Evolutionary conservation across 2,329 filamentous ascomycete species (phyloP).

Genomic region (Alternaria sp.): DNA sequence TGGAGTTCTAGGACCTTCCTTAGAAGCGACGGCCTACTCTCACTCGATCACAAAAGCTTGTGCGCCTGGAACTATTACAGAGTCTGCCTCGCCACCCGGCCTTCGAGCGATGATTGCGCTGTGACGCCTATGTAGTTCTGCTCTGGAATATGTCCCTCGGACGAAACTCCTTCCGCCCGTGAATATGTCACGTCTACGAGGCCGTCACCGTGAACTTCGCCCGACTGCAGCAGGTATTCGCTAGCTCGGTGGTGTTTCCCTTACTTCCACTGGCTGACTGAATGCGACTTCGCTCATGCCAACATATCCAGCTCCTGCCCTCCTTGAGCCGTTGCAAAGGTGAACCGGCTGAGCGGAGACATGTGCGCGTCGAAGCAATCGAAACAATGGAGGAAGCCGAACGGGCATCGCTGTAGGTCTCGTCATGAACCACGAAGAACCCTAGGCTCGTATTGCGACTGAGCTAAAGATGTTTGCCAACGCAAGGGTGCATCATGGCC

Average conservation of each 20-base stretch:
- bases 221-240: background rate
- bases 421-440: background rate
- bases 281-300: background rate
- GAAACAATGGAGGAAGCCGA: no score
- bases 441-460: background rate
- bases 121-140: no score
- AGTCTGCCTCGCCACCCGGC: no score
- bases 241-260: background rate
- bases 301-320: background rate
- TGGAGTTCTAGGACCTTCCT: no score
- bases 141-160: background rate
- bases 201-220: background rate
- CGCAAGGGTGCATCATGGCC: background rate
- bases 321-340: background rate
- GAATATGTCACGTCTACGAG: background rate
- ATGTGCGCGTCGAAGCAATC: background rate
- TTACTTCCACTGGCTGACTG: background rate
- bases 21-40: no score
- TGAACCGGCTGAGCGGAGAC: background rate
- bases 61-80: no score
- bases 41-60: no score
- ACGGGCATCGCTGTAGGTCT: rapidly evolving
- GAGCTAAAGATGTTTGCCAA: background rate
- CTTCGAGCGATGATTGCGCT: no score
- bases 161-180: background rate